Conservation (phyloP, 768 basidiomycete genomes). For the Myochromella boudieri region DNA sequence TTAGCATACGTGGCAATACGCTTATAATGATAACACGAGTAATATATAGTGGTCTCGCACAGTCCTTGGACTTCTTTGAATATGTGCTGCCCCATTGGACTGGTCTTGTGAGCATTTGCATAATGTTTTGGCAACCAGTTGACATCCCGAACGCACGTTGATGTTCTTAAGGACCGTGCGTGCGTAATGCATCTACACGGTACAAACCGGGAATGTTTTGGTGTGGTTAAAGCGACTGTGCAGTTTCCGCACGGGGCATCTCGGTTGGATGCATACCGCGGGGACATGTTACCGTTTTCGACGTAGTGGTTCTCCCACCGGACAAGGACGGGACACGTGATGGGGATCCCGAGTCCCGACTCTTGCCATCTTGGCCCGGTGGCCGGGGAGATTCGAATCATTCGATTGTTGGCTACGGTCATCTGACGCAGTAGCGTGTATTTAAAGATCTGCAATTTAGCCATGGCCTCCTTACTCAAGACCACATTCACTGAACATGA, state of each 20-base stretch:
- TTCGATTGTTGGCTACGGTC: slow-evolving; percentile 5
- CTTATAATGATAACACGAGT: slow-evolving; percentile 8
- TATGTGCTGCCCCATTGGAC: neutral
- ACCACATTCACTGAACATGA: too few relatives aligned
- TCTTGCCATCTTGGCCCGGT: slow-evolving; percentile 5
- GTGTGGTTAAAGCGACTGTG: too few relatives aligned
- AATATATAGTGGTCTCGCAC: neutral
- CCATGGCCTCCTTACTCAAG: neutral
- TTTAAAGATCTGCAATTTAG: slow-evolving; percentile 7
- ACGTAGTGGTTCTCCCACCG: too few relatives aligned
- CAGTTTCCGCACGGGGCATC: too few relatives aligned
- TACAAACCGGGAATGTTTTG: too few relatives aligned
- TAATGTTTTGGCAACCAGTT: too few relatives aligned
- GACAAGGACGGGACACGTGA: slow-evolving; percentile 16
- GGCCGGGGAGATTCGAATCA: slow-evolving; percentile 9
- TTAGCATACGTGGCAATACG: slow-evolving; percentile 7
- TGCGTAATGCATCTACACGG: slow-evolving; percentile 1
- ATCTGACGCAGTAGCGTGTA: slow-evolving; percentile 8
- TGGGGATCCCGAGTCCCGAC: slow-evolving; percentile 2
- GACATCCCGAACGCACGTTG: too few relatives aligned
- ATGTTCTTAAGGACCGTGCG: too few relatives aligned
- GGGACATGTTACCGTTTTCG: too few relatives aligned
- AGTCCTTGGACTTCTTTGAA: neutral
- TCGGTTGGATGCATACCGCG: too few relatives aligned
- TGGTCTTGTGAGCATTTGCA: too few relatives aligned